Base-by-base conservation (phyloP, 345 rosid species). In the Bruguiera parviflora region DNA sequence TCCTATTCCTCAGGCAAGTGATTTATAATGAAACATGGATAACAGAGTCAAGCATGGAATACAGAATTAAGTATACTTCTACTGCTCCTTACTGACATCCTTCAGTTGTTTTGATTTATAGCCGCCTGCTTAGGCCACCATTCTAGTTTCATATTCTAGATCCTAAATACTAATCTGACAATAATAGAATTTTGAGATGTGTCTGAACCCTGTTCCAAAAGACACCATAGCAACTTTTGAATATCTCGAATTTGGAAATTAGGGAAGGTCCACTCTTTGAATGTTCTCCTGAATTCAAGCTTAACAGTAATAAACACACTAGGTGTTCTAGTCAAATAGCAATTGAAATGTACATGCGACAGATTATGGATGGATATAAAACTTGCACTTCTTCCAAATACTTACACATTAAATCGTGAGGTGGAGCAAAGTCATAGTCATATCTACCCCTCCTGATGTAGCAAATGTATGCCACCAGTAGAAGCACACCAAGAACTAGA, bases 361-460 rank as follows among this genome's bases (percentile, higher is more conserved):
- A 27, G 24, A 19, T 22, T 37, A 11, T 51, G 51, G 8, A 31
- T 3, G 33, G 0, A 27, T 5, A 33, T 21, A 22, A 64, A 52
- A 58, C 29, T 16, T 67, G 71, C 29, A 51, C 32, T 18, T 57
- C 37, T 68, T 35, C 59, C 47, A 58, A 51, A 52, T 35, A 87
- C 98, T 95, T 78, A 89, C 99, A 84, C 72, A 81, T 82, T 75
- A 95, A 72, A 72, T 92, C 99, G n/a, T 85, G 96, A n/a, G 96
- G 79, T 61, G 94, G 92, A 67, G 92, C 94, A 75, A 95, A 95
- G 81, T 89, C 97, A 63, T 95, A 95, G 69, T 92, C 97, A 78
- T 87, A 76, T 75, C 85, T 82, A 59, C 86, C 80, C 73, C 89
- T 80, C 79, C 84, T 82, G 77, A 89, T 83, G 82, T 85, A 96